Base-by-base conservation (phyloP, 2,329 filamentous ascomycete species). In the Xylariaceae sp. region DNA sequence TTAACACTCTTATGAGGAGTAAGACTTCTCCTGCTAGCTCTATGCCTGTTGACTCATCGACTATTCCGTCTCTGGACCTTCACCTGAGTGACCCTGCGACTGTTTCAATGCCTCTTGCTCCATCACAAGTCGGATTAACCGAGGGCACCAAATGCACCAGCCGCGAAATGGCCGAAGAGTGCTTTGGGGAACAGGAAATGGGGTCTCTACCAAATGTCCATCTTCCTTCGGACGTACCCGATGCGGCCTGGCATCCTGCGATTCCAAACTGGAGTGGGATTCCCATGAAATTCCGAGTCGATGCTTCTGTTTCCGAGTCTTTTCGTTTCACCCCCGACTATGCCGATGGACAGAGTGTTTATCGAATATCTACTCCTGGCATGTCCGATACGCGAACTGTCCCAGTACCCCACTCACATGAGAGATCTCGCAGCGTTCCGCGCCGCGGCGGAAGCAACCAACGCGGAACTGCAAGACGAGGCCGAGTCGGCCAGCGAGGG, bases 151-250 rank as follows among this genome's bases (percentile, higher is more conserved):
- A 72, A 22, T 59, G 74, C 16, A 72, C 71, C 13, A 81, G 80
- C 3, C 86, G 83, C 56, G 79, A 80, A 36, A 84, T 88, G 65
- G 84, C 85, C 4, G 85, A 89, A 49, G 83, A 87, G 47, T 87
- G 87, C 50, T 90, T 90, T 50, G 86, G 88, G 57, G 84, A 89
- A 56, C 84, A 87, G 55, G 85, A 89, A 60, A 86, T 86, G 69
- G 85, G 85, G 3, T 89, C 85, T 7, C 65, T 88, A n/a, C 85
- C 85, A 0, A 73, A 77, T 17, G 79, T 89, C 18, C 77, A 76
- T 41, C 66, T 89, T n/a, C 85, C 85, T 7, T 70, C 73, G 35
- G 74, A 73, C 42, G 73, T 74, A 4, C 81, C 83, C 1, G 73
- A 78, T 28, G 73, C 75, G 28, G 76, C 80, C 13, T 87, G 83